A percentile compares a stretch with the other conserved stretches of the same genome.
Conservation (phyloP, 257 asterid species). For the Fraxinus anomala region DNA sequence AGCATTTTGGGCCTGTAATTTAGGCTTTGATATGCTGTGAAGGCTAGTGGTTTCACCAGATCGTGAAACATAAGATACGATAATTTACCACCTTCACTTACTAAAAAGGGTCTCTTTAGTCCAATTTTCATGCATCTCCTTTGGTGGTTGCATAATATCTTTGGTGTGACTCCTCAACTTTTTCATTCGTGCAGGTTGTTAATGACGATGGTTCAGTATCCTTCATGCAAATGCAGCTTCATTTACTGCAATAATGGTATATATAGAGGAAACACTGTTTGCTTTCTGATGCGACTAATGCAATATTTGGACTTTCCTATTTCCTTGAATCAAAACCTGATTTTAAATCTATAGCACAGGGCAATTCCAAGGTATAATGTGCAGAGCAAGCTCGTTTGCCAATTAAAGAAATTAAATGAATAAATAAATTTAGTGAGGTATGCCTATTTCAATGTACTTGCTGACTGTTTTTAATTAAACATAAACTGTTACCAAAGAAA, state of each 20-base stretch:
- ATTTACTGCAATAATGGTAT: not conserved
- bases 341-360: not conserved
- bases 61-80: not conserved
- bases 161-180: constrained; percentile 16
- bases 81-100: not conserved
- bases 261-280: not conserved
- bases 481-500: not conserved
- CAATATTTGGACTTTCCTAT: not conserved
- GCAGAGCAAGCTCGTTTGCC: not conserved
- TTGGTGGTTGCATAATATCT: not conserved
- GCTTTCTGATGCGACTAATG: not conserved
- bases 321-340: not conserved
- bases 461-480: not conserved
- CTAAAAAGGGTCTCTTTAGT: not conserved
- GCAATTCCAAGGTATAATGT: not conserved
- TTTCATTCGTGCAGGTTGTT: constrained; percentile 61
- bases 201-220: constrained; percentile 99
- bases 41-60: not conserved
- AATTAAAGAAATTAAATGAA: not conserved
- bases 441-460: not conserved
- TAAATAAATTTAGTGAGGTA: not conserved
- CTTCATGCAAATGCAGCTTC: constrained; percentile 32
- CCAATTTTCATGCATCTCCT: not conserved
- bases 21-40: not conserved
- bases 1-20: not conserved